These are phyloP conservation scores for Metarhizium rileyi DNA, from an alignment of 2,329 filamentous ascomycete genomes.

Conservation along the genomic window DNA sequence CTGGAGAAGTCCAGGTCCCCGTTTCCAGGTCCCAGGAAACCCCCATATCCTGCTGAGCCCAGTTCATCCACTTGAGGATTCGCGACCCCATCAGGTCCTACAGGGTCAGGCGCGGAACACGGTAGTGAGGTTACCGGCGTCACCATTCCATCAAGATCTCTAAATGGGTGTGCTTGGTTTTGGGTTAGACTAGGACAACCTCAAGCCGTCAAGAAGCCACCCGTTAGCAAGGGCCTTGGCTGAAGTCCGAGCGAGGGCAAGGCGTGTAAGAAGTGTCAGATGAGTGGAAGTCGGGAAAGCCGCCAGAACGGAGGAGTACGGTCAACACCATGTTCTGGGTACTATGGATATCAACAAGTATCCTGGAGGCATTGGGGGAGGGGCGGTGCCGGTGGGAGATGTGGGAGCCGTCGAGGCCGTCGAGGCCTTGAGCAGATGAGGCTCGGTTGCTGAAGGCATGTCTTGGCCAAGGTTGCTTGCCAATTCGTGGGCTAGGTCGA, in stretches of 20 bases:
- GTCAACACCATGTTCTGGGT: not conserved
- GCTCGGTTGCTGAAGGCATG: not conserved
- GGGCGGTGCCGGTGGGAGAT: not conserved
- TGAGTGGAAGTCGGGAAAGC: slow-evolving; percentile 1
- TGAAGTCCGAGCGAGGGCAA: slow-evolving; percentile 5
- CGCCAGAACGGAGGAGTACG: not conserved
- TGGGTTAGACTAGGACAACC: slow-evolving; percentile 3
- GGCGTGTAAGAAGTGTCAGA: slow-evolving; percentile 7
- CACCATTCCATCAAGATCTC: slow-evolving; percentile 2
- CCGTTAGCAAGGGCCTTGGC: slow-evolving; percentile 1
- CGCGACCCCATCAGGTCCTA: slow-evolving; percentile 3
- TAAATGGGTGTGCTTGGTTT: not conserved
- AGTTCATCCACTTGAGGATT: slow-evolving; percentile 2
- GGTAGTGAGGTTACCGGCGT: slow-evolving; percentile 6
- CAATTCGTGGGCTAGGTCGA: not conserved
- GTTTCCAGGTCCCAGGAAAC: not conserved
- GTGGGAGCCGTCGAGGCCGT: not conserved
- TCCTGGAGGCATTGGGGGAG: not conserved
- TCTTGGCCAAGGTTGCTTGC: not conserved
- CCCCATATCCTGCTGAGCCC: not conserved
- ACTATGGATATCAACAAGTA: not conserved
- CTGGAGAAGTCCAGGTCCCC: not conserved
- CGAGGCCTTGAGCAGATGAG: not conserved
- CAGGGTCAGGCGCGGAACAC: slow-evolving; percentile 6
- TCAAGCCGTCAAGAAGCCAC: slow-evolving; percentile 1